Evolutionary conservation across 2,329 filamentous ascomycete species (phyloP).

Genomic region (Colletotrichum brevisporum): DNA sequence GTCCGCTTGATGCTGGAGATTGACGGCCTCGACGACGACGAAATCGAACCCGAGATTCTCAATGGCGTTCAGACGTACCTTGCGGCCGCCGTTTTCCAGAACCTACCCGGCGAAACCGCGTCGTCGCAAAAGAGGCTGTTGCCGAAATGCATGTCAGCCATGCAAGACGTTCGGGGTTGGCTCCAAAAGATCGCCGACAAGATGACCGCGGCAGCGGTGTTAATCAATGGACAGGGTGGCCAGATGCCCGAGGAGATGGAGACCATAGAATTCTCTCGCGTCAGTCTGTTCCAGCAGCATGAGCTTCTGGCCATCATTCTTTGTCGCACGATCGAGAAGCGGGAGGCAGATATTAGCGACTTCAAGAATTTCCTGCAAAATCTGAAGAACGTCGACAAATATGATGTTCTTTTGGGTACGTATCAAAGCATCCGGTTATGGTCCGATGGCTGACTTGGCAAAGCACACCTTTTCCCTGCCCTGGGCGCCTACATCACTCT

Average conservation of each 20-base stretch:
- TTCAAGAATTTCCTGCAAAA: conserved; percentile 79
- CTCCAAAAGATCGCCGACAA: conserved; percentile 83
- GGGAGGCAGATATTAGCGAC: conserved; percentile 78
- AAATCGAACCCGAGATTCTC: conserved; percentile 64
- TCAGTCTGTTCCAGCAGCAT: conserved; percentile 89
- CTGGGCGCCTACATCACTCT: conserved; percentile 82
- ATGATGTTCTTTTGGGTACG: conserved; percentile 74
- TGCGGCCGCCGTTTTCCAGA: conserved; percentile 69
- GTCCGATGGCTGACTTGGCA: conserved; percentile 28
- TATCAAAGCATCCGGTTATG: conserved; percentile 38
- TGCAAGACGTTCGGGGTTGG: conserved; percentile 84
- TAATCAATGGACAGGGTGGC: conserved; percentile 73
- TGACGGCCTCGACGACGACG: conserved; percentile 72
- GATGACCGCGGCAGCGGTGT: conserved; percentile 79
- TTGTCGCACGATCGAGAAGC: conserved; percentile 82
- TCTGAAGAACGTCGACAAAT: conserved; percentile 80
- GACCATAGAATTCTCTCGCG: conserved; percentile 83
- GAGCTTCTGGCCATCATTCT: conserved; percentile 88
- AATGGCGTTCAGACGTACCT: conserved; percentile 67
- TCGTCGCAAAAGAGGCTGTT: conserved; percentile 65
- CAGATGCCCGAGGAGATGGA: conserved; percentile 76
- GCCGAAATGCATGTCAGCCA: conserved; percentile 80
- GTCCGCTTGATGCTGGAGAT: conserved; percentile 84
- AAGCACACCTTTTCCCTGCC: conserved; percentile 86
- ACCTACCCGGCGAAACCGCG: conserved; percentile 44